These are phyloP conservation scores for Schwanniomyces etchellsii DNA, from an alignment of 1,139 yeast genomes.

Conservation along the genomic window DNA sequence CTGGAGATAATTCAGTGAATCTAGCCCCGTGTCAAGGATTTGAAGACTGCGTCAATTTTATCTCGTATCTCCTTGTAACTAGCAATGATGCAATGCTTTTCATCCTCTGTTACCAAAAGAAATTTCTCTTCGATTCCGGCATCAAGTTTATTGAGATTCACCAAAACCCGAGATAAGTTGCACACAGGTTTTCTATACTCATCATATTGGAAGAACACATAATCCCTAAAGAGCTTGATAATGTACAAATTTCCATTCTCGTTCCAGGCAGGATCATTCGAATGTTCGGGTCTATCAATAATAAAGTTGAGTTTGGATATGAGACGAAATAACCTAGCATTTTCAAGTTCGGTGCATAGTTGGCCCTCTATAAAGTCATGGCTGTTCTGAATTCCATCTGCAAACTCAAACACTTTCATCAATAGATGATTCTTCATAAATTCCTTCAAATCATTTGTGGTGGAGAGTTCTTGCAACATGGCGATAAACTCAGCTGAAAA, in stretches of 20 bases:
- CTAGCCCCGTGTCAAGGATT: slow-evolving; percentile 41
- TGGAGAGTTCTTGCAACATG: slow-evolving; percentile 11
- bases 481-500: slow-evolving; percentile 20
- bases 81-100: slow-evolving; percentile 71
- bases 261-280: slow-evolving; percentile 55
- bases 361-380: slow-evolving; percentile 65
- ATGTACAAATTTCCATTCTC: slow-evolving; percentile 76
- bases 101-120: slow-evolving; percentile 76
- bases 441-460: slow-evolving; percentile 15
- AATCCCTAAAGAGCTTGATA: slow-evolving; percentile 74
- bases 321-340: slow-evolving; percentile 79
- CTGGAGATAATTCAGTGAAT: too few relatives aligned
- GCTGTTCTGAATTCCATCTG: slow-evolving; percentile 53
- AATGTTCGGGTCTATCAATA: slow-evolving; percentile 67
- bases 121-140: slow-evolving; percentile 86
- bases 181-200: slow-evolving; percentile 72
- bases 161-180: slow-evolving; percentile 78
- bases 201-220: slow-evolving; percentile 78
- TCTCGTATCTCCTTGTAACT: slow-evolving; percentile 78
- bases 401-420: slow-evolving; percentile 33
- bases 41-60: slow-evolving; percentile 65
- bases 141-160: slow-evolving; percentile 80
- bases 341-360: slow-evolving; percentile 73
- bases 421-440: slow-evolving; percentile 29
- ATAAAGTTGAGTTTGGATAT: slow-evolving; percentile 77